Base-by-base conservation (phyloP, 2,329 filamentous ascomycete genomes). In the Diaporthe sp. region DNA sequence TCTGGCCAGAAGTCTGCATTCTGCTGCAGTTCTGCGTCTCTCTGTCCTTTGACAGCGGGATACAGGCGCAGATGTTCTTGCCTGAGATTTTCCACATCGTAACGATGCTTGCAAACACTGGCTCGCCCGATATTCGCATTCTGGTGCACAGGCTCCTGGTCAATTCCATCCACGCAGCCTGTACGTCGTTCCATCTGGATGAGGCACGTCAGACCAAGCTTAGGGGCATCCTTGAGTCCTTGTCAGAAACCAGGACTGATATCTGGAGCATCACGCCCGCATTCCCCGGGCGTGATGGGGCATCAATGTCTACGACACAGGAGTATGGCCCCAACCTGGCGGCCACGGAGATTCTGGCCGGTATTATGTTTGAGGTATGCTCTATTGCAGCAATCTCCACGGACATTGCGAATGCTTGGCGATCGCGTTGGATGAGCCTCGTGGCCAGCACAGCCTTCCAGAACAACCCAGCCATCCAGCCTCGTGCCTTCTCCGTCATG, bases 391-490 rank as follows among this genome's bases (percentile, higher is more conserved):
- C 92, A 17, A 90, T 91, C 15, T 91, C 91, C 0, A 83, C 90
- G 12, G 91, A 93, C 77, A 85, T 92, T 78, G 89, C 91, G 30
- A 94, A 94, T 78, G 88, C 90, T 22, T 94, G 92, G 92, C 89
- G 92, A 35, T 92, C 92, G 28, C 88, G 92, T 28, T 94, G 92
- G 92, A 93, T 94, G 92, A 93, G 91, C 78, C 84, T 94, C 30
- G 91, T 94, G 52, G 91, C 92, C 22, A 94, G 92, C 79, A 94
- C 92, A 13, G 92, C 92, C 0, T 94, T 94, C 80, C 92, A 94
- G 80, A 93, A 92, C 79, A 94, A 94, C 79, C 92, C 92, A 12
- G 91, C 92, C 2, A 92, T 94, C 73, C 92, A 94, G 77, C 91
- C 92, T 8, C 86, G 91, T 28, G 92, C 92, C 1, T 94, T 94